Evolutionary conservation across 2,329 filamentous ascomycete species (phyloP), one percentile per base, ranked within the genome.

Genomic region (Leptographium radiaticola): DNA sequence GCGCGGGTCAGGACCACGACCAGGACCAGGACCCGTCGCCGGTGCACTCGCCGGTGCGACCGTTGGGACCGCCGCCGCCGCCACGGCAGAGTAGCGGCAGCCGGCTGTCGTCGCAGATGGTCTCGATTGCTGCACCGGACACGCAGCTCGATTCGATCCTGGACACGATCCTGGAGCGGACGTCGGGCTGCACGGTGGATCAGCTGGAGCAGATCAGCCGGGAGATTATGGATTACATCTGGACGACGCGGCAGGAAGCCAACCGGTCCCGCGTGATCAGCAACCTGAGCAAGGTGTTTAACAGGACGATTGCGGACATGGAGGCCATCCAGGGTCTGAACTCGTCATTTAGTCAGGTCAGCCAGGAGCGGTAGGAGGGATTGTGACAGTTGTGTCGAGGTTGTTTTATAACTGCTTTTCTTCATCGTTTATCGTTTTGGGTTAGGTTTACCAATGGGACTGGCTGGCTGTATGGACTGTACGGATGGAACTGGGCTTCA

Each of bases 201-300:
- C 91, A 98, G 67, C 73, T 98, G 20, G 91, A 97, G 72, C 91
- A 97, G 68, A 84, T 96, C 65, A 90, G 90, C 66, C 84, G 89
- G 9, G 82, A 85, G 60, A 73, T 97, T 58, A 97, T 97, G 91
- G 86, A 91, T 57, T 81, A 84, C 58, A 79, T 97, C 46, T 98
- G 93, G 93, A 76, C 76, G 57, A 79, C 78, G 56, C 79, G 89
- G 50, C 77, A 81, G 49, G 84, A 94, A 63, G 93, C 87, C 80
- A 93, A 98, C 68, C 81, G 93, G 45, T 84, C 82, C 62, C 75
- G 76, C 61, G 89, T 95, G 18, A 60, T 68, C 20, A 62, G 59
- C 52, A 55, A 58, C 40, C 76, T 94, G 40, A 74, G 73, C 44
- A 73, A 77, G 16, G 80, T 86, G 6, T 95, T 95, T 66, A 90